phyloP scores from a whole-genome alignment of 31 red algal genomes.

The Asparagopsis taxiformis region DNA sequence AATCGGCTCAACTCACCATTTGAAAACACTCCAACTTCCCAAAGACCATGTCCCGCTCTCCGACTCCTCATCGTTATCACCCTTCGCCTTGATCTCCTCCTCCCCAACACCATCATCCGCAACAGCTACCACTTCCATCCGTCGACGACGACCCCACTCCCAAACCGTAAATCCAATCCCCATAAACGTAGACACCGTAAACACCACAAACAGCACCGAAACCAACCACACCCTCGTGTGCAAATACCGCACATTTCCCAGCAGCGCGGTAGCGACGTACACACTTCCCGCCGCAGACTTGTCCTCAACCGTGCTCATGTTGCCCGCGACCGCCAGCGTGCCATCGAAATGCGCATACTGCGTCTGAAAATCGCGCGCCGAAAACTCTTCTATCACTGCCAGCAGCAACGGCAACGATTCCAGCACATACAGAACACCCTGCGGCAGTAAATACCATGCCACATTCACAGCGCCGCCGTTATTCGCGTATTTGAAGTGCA shows the following conservation, averaged over 20 bases:
- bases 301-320: background rate
- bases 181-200: background rate
- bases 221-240: background rate
- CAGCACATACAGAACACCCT: background rate
- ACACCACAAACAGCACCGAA: background rate
- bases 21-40: background rate
- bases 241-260: background rate
- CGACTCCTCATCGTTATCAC: conserved; percentile 1
- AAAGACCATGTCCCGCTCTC: background rate
- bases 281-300: background rate
- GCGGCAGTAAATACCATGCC: background rate
- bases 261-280: background rate
- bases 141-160: too few species aligned
- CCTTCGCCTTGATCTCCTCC: conserved; percentile 3
- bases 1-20: background rate
- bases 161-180: background rate
- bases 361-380: background rate
- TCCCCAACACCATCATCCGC: background rate
- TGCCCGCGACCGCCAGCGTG: background rate
- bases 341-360: background rate
- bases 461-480: background rate
- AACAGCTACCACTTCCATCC: conserved; percentile 1
- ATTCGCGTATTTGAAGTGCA: background rate
- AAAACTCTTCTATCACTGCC: background rate
- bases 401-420: background rate